These are phyloP conservation scores for Triticum monococcum DNA, from an alignment of 176 grass and related monocot genomes.

Conservation along the genomic window DNA sequence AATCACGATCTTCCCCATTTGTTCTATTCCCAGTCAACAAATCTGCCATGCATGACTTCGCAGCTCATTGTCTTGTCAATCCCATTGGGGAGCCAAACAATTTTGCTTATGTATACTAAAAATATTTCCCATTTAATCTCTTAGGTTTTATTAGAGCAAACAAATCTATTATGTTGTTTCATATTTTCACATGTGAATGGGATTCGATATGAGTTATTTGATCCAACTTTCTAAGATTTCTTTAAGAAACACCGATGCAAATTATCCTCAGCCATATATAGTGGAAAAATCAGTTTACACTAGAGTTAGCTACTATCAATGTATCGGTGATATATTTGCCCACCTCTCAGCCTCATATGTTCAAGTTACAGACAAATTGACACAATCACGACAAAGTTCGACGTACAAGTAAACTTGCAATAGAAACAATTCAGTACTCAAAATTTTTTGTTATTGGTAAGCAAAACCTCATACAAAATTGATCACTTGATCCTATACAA, in stretches of 20 bases:
- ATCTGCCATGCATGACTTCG: too few relatives aligned
- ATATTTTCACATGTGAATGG: neutral
- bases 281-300: too few relatives aligned
- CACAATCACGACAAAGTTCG: neutral
- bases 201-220: neutral
- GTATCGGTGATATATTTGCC: neutral
- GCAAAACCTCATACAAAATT: neutral
- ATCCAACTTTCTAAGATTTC: neutral
- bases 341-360: neutral
- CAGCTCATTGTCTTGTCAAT: too few relatives aligned
- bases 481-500: slow-evolving; percentile 8
- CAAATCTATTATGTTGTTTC: too few relatives aligned
- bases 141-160: too few relatives aligned
- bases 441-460: slow-evolving; percentile 9
- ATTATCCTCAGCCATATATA: too few relatives aligned
- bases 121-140: too few relatives aligned
- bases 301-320: too few relatives aligned
- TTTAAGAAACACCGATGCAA: neutral
- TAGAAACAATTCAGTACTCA: neutral
- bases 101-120: too few relatives aligned
- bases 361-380: neutral
- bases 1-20: too few relatives aligned
- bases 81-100: too few relatives aligned
- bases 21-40: too few relatives aligned
- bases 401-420: neutral